Evolutionary conservation across 2,329 filamentous ascomycete species (phyloP).

Genomic region (Ascochyta lentis): DNA sequence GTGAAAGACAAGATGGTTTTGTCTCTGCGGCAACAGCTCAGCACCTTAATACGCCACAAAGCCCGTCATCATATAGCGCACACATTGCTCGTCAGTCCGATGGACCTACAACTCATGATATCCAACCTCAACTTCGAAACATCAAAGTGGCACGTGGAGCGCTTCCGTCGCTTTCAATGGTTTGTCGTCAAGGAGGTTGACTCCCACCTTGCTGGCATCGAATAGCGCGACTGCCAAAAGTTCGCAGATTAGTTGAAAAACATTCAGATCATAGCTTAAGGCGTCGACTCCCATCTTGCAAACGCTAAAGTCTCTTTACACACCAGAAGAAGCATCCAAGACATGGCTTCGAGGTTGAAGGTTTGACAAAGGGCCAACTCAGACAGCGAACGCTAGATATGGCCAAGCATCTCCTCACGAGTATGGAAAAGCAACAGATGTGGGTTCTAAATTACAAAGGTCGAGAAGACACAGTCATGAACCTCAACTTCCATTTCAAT

Average conservation of each 20-base stretch:
- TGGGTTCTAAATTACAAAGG: constrained; percentile 29
- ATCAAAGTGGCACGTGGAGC: no score
- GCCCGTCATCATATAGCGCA: no score
- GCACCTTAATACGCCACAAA: no score
- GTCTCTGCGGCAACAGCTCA: neutral
- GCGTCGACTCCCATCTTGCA: constrained; percentile 33
- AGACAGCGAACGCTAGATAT: constrained; percentile 23
- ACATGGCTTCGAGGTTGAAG: constrained; percentile 19
- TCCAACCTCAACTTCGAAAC: no score
- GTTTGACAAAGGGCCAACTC: neutral
- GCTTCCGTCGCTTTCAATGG: no score
- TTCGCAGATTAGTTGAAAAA: constrained; percentile 18
- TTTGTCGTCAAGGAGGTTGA: no score
- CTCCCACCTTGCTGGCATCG: neutral
- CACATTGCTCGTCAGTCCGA: no score
- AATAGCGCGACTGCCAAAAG: constrained; percentile 1
- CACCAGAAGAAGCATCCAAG: constrained; percentile 28
- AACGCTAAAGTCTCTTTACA: constrained; percentile 38
- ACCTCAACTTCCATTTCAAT: constrained; percentile 29
- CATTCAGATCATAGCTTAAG: constrained; percentile 40
- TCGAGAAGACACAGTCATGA: constrained; percentile 28
- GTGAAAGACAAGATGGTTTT: constrained; percentile 14
- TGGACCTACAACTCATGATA: no score
- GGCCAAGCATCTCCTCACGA: constrained; percentile 33
- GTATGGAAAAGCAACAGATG: constrained; percentile 37